Percentiles rank a stretch among this genome's conserved stretches.
phyloP scores from a whole-genome alignment of 192 early-diverging fungal genomes.

The Entrophospora sp. region DNA sequence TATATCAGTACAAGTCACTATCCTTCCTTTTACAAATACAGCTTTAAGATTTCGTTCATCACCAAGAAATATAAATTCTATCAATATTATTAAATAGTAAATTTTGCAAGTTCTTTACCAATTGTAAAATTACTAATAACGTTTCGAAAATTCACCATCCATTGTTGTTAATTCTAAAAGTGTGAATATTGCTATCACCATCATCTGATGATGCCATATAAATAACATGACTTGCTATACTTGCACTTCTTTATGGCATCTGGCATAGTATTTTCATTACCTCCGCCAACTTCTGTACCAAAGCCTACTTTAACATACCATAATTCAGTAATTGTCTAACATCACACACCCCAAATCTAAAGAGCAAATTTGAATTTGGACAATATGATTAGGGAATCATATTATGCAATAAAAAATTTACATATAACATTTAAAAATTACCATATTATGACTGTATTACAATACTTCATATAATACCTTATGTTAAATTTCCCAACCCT shows the following conservation, averaged over 20 bases:
- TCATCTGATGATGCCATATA: constrained; percentile 5
- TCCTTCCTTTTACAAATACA: constrained; percentile 73
- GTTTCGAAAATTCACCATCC: constrained; percentile 73
- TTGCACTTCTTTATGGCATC: constrained; percentile 80
- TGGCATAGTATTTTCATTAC: constrained; percentile 74
- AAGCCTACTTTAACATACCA: constrained; percentile 78
- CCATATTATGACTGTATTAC: too few relatives aligned
- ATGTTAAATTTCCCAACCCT: too few relatives aligned
- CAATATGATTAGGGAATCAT: too few relatives aligned
- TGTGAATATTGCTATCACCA: constrained; percentile 40
- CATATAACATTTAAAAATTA: too few relatives aligned
- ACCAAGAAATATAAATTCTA: constrained; percentile 84
- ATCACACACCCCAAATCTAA: constrained; percentile 72
- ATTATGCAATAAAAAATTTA: too few relatives aligned
- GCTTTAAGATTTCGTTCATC: constrained; percentile 75
- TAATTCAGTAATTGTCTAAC: constrained; percentile 64
- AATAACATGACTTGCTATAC: constrained; percentile 64
- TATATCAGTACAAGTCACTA: constrained; percentile 28
- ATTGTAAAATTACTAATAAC: constrained; percentile 71
- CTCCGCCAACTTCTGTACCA: constrained; percentile 90
- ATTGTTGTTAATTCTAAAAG: constrained; percentile 71
- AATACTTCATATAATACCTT: too few relatives aligned
- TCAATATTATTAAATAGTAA: constrained; percentile 58
- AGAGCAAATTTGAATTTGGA: constrained; percentile 82
- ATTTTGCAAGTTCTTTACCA: constrained; percentile 81